Evolutionary conservation across 2,329 filamentous ascomycete species (phyloP), one percentile per base, ranked within the genome.

Genomic region (Thermochaetoides dissita): DNA sequence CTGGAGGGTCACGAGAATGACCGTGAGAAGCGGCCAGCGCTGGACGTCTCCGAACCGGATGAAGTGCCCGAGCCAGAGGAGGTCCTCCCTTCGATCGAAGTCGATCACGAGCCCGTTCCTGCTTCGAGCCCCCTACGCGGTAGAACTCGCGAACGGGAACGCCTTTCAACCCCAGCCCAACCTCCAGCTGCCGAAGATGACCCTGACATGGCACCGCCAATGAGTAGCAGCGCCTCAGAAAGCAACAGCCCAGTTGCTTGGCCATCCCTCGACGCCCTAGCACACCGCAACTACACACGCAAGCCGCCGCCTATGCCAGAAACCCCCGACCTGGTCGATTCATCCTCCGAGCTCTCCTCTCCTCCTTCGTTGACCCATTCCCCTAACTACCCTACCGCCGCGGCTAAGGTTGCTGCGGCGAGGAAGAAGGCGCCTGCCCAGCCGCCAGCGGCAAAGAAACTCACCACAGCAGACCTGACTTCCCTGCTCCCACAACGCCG

Each of bases 361-460:
- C 77, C 76, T 0, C 77, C 77, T 0, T 80, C 77, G 0, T 63
- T 81, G 4, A 81, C 76, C 4, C 76, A 81, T 53, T 81, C 77
- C 1, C 77, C 77, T 30, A 79, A 80, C 51, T 68, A 64, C 46
- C 57, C 51, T 7, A 53, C 59, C 1, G 53, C 55, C 29, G 36
- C 41, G 10, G 52, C 56, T 6, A 57, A 45, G 36, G 48, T 48
- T 36, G 41, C 38, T 40, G 42, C 43, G 48, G 50, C 47, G 59
- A 31, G 56, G 55, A 37, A 64, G 63, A 36, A 55, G 53, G 32
- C 32, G 3, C 10, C 34, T n/a, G 34, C 6, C 9, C 34, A 35
- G 17, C 7, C 62, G 59, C 38, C 37, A 4, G 52, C 58, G 9
- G 61, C 62, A 5, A 58, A 63, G 4, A 66, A 69, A 42, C 46